phyloP scores from a whole-genome alignment of 768 basidiomycete species.

The Tylopilus subfusipes region DNA sequence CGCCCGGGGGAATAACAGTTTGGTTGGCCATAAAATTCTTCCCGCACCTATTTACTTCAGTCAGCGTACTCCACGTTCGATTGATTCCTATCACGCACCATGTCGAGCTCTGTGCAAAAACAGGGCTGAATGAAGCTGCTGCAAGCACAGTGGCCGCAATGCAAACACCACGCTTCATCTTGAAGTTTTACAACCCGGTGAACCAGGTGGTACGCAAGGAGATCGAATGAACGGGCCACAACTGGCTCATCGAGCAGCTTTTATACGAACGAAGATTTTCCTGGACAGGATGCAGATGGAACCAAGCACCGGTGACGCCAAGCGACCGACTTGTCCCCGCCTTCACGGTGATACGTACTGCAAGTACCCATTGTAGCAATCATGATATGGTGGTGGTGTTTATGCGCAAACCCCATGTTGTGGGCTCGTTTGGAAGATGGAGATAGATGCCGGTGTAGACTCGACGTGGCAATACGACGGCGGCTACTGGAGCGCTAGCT shows the following conservation, averaged over 20 bases:
- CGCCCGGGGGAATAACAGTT: conserved; percentile 43
- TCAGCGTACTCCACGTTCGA: background rate
- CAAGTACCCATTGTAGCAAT: background rate
- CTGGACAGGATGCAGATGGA: background rate
- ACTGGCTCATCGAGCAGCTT: background rate
- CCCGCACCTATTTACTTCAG: conserved; percentile 40
- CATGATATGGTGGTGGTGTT: background rate
- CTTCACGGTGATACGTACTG: too few relatives aligned
- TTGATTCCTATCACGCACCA: conserved; percentile 15
- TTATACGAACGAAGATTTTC: conserved; percentile 7
- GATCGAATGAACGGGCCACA: background rate
- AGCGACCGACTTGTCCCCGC: background rate
- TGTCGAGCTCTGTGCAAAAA: conserved; percentile 21
- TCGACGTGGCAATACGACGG: background rate
- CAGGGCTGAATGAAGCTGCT: conserved; percentile 2
- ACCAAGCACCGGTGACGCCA: background rate
- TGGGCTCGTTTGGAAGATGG: background rate
- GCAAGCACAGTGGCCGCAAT: conserved; percentile 10
- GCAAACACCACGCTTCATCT: conserved; percentile 17
- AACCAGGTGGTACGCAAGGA: background rate
- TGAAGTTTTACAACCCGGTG: too few relatives aligned
- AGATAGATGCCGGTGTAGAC: background rate
- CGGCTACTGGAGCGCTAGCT: too few relatives aligned
- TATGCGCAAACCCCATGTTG: background rate
- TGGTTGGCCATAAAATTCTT: conserved; percentile 45